Percentiles rank a stretch among this genome's conserved stretches.
Conservation (phyloP, 2,329 filamentous ascomycete species). For the Ceratocystis papillata region DNA sequence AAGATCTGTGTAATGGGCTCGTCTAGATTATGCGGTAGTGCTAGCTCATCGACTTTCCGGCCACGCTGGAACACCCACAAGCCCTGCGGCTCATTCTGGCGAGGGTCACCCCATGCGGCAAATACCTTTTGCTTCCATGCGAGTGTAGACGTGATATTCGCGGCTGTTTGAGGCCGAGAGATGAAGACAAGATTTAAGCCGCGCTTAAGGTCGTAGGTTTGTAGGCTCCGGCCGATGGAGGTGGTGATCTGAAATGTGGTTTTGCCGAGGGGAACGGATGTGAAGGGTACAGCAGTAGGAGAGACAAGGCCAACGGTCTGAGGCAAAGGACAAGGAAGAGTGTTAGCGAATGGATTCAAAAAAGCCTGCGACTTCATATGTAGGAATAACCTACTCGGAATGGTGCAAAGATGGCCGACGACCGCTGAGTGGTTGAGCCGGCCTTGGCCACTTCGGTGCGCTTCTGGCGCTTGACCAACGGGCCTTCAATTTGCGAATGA, state of each 20-base stretch:
- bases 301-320: conserved; percentile 90
- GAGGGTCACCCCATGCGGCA: conserved; percentile 71
- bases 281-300: conserved; percentile 81
- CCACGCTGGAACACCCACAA: conserved; percentile 90
- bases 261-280: conserved; percentile 77
- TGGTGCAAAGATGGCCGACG: conserved; percentile 81
- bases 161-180: conserved; percentile 78
- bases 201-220: conserved; percentile 88
- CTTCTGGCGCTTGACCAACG: conserved; percentile 68
- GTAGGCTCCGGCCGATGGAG: conserved; percentile 76
- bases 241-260: conserved; percentile 97
- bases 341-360: background rate
- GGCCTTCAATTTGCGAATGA: conserved; percentile 48
- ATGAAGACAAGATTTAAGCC: conserved; percentile 90
- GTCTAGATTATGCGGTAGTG: conserved; percentile 51
- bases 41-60: conserved; percentile 67
- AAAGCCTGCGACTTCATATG: background rate
- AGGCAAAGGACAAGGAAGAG: background rate
- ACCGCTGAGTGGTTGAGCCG: conserved; percentile 35
- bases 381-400: conserved; percentile 57
- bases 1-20: conserved; percentile 68
- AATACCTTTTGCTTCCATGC: conserved; percentile 82
- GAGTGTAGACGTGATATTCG: conserved; percentile 70
- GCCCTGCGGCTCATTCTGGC: conserved; percentile 47
- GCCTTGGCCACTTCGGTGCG: conserved; percentile 35